Evolutionary conservation across 106 monocot genomes (phyloP).

Genomic region (Cymbidium sinense): DNA sequence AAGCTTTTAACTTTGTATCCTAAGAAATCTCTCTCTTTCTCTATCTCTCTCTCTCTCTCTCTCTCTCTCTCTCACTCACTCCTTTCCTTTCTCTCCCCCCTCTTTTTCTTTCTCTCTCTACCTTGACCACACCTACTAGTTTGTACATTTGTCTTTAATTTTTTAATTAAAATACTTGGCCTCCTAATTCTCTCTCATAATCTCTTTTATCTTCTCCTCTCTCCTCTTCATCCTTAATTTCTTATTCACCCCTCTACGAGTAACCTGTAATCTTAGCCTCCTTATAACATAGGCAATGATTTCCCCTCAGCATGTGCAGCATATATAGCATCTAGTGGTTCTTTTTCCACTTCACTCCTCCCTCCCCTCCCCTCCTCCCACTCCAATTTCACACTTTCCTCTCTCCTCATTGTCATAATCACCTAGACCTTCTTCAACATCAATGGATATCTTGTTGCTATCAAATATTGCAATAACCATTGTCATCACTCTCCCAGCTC

Average conservation of each 20-base stretch:
- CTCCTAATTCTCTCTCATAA: not conserved
- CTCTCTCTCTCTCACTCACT: too few species aligned
- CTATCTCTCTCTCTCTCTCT: too few species aligned
- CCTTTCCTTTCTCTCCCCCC: too few species aligned
- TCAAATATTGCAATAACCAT: constrained; percentile 43
- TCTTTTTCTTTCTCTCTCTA: too few species aligned
- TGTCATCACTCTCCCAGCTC: not conserved
- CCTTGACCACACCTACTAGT: too few species aligned
- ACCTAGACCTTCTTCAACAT: too few species aligned
- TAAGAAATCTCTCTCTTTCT: too few species aligned
- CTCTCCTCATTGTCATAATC: constrained; percentile 81
- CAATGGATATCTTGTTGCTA: constrained; percentile 62
- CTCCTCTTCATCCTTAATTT: too few species aligned
- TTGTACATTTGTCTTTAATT: too few species aligned
- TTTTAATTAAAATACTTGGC: too few species aligned
- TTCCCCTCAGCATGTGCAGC: constrained; percentile 82
- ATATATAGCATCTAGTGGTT: constrained; percentile 72
- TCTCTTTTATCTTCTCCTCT: not conserved
- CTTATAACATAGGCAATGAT: constrained; percentile 43
- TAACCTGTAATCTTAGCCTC: constrained; percentile 31
- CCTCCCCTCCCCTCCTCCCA: constrained; percentile 26
- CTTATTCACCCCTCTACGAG: not conserved
- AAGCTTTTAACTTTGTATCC: too few species aligned
- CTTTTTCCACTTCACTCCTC: constrained; percentile 63
- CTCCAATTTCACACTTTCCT: constrained; percentile 19